Conservation (phyloP, 768 basidiomycete species). For the Polyporus arcularius region DNA sequence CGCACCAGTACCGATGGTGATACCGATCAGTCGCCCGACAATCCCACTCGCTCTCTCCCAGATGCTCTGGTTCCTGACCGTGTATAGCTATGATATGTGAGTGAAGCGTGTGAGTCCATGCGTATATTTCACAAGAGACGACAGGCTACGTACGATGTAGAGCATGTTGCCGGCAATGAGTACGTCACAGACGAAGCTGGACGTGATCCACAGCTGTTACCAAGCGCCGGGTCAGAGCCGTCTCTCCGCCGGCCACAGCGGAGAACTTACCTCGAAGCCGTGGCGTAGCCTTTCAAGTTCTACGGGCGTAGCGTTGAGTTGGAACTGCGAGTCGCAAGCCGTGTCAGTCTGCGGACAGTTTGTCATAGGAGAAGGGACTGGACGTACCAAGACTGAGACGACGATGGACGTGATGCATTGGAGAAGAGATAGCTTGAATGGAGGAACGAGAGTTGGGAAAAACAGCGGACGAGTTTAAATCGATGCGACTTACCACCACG, state of each 20-base stretch:
- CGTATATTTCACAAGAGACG: too few species aligned
- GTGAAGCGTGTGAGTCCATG: too few species aligned
- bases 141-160: slow-evolving; percentile 24
- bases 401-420: slow-evolving; percentile 17
- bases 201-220: slow-evolving; percentile 29
- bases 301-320: too few species aligned
- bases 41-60: slow-evolving; percentile 1
- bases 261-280: too few species aligned
- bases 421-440: slow-evolving; percentile 13
- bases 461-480: not conserved
- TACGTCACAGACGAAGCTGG: slow-evolving; percentile 27
- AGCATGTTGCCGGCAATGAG: slow-evolving; percentile 30
- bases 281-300: too few species aligned
- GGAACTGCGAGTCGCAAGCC: too few species aligned
- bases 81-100: not conserved
- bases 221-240: too few species aligned
- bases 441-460: not conserved
- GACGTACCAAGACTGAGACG: slow-evolving; percentile 10
- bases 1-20: slow-evolving; percentile 7
- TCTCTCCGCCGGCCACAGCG: too few species aligned
- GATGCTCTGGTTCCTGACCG: slow-evolving; percentile 1
- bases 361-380: too few species aligned
- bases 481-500: too few species aligned
- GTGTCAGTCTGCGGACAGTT: too few species aligned
- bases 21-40: slow-evolving; percentile 3